phyloP scores from a whole-genome alignment of 2,329 filamentous ascomycete genomes.

The Colletotrichum sp. region DNA sequence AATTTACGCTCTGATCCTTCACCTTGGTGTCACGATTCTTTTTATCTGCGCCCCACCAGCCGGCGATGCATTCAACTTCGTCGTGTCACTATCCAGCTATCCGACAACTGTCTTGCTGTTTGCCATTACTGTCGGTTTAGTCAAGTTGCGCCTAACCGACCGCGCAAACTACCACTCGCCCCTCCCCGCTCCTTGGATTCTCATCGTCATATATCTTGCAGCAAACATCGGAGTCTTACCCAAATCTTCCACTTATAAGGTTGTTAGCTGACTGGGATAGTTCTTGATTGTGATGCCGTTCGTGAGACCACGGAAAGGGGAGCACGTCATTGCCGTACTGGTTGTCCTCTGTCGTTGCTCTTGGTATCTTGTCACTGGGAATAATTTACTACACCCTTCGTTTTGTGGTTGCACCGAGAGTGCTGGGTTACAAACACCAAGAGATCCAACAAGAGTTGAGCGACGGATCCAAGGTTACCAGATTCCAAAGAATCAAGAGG shows the following conservation, averaged over 20 bases:
- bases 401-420: background rate
- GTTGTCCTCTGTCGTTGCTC: constrained; percentile 13
- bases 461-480: constrained; percentile 9
- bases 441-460: constrained; percentile 9
- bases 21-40: constrained; percentile 24
- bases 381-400: constrained; percentile 4
- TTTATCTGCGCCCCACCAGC: constrained; percentile 27
- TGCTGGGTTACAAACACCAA: constrained; percentile 1
- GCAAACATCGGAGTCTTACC: background rate
- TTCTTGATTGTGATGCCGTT: constrained; percentile 17
- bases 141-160: constrained; percentile 24
- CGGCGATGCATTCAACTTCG: constrained; percentile 26
- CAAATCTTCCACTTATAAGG: background rate
- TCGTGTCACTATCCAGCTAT: constrained; percentile 24
- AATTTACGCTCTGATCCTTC: constrained; percentile 21
- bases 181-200: constrained; percentile 21
- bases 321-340: constrained; percentile 14
- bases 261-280: background rate
- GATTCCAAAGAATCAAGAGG: constrained; percentile 4
- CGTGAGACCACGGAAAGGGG: constrained; percentile 5
- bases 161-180: constrained; percentile 21
- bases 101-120: constrained; percentile 20
- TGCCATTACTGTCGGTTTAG: constrained; percentile 21
- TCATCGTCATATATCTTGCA: constrained; percentile 15
- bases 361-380: background rate